Evolutionary conservation across 2,329 filamentous ascomycete genomes (phyloP).

Genomic region (Sporothrix inflata): DNA sequence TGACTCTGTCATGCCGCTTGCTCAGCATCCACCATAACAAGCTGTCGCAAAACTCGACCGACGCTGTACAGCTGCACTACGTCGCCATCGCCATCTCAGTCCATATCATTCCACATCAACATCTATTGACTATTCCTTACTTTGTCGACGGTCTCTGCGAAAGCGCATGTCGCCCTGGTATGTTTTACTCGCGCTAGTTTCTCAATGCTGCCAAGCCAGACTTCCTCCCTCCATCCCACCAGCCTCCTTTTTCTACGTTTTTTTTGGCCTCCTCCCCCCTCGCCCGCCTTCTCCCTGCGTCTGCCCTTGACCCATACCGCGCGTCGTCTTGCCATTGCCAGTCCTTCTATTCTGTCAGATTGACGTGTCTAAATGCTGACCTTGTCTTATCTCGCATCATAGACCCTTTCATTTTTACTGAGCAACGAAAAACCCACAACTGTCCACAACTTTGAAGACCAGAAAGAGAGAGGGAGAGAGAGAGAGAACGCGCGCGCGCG

Average conservation of each 20-base stretch:
- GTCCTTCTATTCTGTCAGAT: not conserved
- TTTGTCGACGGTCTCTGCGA: constrained; percentile 34
- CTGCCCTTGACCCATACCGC: not conserved
- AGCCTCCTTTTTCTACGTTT: constrained; percentile 21
- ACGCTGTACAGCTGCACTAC: constrained; percentile 28
- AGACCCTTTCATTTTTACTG: constrained; percentile 19
- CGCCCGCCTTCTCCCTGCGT: not conserved
- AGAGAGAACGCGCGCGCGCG: not conserved
- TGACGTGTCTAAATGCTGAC: constrained; percentile 11
- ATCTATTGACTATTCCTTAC: constrained; percentile 39
- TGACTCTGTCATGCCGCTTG: constrained; percentile 28
- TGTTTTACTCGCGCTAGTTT: not conserved
- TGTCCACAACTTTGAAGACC: too few species aligned
- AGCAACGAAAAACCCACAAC: not conserved
- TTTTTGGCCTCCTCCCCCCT: constrained; percentile 7
- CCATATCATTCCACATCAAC: constrained; percentile 39
- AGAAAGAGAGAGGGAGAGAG: not conserved
- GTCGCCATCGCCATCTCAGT: constrained; percentile 35
- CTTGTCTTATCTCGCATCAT: not conserved
- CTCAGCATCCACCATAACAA: constrained; percentile 36
- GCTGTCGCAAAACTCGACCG: constrained; percentile 35
- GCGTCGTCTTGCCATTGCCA: not conserved
- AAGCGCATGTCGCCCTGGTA: constrained; percentile 27
- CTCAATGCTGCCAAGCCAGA: constrained; percentile 8
- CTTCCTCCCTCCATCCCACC: not conserved